Evolutionary conservation across 2,329 filamentous ascomycete species (phyloP).

Genomic region (Paracorniculantispora psalliotae): DNA sequence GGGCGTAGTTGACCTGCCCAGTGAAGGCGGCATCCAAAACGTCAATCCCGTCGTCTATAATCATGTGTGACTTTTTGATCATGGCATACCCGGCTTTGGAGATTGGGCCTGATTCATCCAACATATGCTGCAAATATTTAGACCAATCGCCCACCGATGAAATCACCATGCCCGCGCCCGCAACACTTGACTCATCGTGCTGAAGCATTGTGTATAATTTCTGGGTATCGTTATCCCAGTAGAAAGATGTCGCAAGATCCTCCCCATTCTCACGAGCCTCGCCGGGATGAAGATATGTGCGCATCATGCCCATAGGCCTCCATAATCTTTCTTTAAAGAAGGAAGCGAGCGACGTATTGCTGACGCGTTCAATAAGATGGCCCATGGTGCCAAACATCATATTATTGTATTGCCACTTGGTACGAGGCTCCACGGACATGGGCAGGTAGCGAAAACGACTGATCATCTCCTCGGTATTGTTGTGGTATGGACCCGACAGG

Average conservation of each 20-base stretch:
- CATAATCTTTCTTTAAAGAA: conserved; percentile 37
- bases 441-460: conserved; percentile 39
- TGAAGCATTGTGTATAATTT: conserved; percentile 22
- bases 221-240: conserved; percentile 28
- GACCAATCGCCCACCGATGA: conserved; percentile 36
- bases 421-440: conserved; percentile 37
- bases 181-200: conserved; percentile 26
- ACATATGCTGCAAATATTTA: conserved; percentile 29
- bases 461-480: conserved; percentile 29
- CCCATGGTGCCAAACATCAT: conserved; percentile 41
- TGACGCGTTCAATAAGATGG: conserved; percentile 36
- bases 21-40: conserved; percentile 16
- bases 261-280: conserved; percentile 19
- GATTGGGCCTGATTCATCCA: conserved; percentile 23
- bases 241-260: conserved; percentile 35
- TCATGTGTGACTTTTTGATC: conserved; percentile 22
- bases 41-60: conserved; percentile 8
- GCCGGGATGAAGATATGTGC: conserved; percentile 28
- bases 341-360: conserved; percentile 28
- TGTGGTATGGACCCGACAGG: conserved; percentile 21
- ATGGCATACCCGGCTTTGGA: conserved; percentile 22
- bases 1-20: conserved; percentile 18
- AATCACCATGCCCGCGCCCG: conserved; percentile 40
- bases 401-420: conserved; percentile 42
- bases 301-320: conserved; percentile 38